Base-by-base conservation (phyloP, 2,329 filamentous ascomycete species). In the Neopestalotiopsis sp. region DNA sequence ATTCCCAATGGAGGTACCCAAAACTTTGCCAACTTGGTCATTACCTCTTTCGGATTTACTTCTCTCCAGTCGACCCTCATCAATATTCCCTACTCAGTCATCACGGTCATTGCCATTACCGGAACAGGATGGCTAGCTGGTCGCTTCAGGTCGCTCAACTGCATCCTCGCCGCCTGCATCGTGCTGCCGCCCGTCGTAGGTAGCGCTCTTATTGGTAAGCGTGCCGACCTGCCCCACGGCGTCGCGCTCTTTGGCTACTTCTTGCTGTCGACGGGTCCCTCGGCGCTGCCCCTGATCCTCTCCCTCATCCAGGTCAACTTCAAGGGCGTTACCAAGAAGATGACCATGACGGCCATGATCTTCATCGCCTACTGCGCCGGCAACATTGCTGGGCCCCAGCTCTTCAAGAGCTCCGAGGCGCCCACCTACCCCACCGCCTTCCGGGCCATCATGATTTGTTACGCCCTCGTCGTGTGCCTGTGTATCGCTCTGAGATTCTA, bases 1-100 rank as follows among this genome's bases (percentile, higher is more conserved):
- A 89, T 91, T 30, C 88, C 89, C 56, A 91, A 90, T 70, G 88
- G 88, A 40, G 89, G 89, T 30, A 88, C 87, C 0, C 85, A 88
- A 72, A 87, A 84, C 72, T 90, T 90, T 63, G 84, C 85, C 56
- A 89, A 88, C 73, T 82, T 89, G 45, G 85, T 89, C 66, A 82
- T 89, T 74, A 81, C 79, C 60, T 87, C 85, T 4, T 89, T 89
- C 65, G 85, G 85, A 9, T 89, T 89, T 75, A 85, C 84, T 0
- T 82, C 83, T 49, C 78, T 89, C 40, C 81, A 89, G 74, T 85
- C 85, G 1, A 83, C 86, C 20, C 83, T 89, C 40, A 83, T 90
- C 75, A 88, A 88, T 72, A 88, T 90, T 67, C 88, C 88, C 1
- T 88, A 89, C 71, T 89, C 86, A 0, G 70, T 88, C 14, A 81